Evolutionary conservation across 1,284 basidiomycete species (phyloP).

Genomic region (Xerocomus nothofagi): DNA sequence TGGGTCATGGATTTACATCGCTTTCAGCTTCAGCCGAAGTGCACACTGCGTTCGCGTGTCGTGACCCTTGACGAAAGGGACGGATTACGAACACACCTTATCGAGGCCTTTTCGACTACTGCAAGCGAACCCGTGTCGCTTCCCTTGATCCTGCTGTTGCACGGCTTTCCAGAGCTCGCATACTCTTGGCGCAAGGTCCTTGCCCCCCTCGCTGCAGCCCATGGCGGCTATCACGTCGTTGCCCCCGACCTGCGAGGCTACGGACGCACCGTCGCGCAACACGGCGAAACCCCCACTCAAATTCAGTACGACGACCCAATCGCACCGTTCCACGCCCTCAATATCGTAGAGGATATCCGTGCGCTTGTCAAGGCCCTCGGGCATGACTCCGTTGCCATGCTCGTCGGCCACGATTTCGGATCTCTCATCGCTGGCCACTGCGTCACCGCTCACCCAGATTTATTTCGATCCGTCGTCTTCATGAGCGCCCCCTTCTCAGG

Average conservation of each 20-base stretch:
- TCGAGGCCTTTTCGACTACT: slow-evolving; percentile 44
- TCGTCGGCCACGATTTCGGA: slow-evolving; percentile 65
- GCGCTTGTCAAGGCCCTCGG: slow-evolving; percentile 53
- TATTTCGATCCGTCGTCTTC: slow-evolving; percentile 55
- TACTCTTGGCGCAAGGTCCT: slow-evolving; percentile 65
- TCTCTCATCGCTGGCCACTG: slow-evolving; percentile 52
- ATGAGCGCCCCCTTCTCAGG: slow-evolving; percentile 61
- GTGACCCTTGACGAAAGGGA: slow-evolving; percentile 29
- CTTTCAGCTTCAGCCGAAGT: slow-evolving; percentile 6
- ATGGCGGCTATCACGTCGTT: slow-evolving; percentile 48
- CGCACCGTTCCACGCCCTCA: slow-evolving; percentile 48
- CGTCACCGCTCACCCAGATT: slow-evolving; percentile 53
- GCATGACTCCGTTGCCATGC: slow-evolving; percentile 43
- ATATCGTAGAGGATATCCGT: slow-evolving; percentile 51
- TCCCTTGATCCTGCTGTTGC: slow-evolving; percentile 57
- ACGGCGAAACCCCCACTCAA: slow-evolving; percentile 8
- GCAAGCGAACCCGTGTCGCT: slow-evolving; percentile 26
- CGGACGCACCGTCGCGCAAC: slow-evolving; percentile 39
- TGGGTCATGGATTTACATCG: slow-evolving; percentile 23
- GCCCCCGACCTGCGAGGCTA: slow-evolving; percentile 55
- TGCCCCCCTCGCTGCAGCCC: slow-evolving; percentile 44
- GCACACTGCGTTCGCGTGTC: slow-evolving; percentile 18
- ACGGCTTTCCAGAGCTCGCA: slow-evolving; percentile 66
- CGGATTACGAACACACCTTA: slow-evolving; percentile 50
- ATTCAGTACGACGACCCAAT: slow-evolving; percentile 50